phyloP scores from a whole-genome alignment of 352 stramenopile species.

The Phytophthora chlamydospora region DNA sequence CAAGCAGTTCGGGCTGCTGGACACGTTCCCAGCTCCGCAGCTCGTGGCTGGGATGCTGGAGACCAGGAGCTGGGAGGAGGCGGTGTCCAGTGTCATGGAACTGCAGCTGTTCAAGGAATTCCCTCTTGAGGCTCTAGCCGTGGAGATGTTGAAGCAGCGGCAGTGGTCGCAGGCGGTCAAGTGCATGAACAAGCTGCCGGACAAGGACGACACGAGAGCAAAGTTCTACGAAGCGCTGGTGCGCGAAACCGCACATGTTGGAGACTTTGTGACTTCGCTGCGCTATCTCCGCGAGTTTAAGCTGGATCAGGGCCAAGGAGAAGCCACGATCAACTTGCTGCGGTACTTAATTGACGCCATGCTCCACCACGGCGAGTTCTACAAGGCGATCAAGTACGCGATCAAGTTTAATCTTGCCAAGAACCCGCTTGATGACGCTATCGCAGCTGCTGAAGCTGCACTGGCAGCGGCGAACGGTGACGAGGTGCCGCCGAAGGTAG shows the following conservation, averaged over 20 bases:
- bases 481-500: conserved; percentile 15
- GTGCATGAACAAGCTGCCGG: conserved; percentile 79
- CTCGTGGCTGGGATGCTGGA: conserved; percentile 78
- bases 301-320: conserved; percentile 47
- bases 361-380: conserved; percentile 74
- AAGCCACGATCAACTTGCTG: conserved; percentile 49
- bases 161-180: conserved; percentile 80
- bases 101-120: conserved; percentile 75
- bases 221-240: conserved; percentile 67
- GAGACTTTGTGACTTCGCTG: conserved; percentile 75
- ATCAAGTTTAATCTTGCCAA: conserved; percentile 79
- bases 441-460: conserved; percentile 35
- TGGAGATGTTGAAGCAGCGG: conserved; percentile 68
- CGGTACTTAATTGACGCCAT: conserved; percentile 69
- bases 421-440: conserved; percentile 40
- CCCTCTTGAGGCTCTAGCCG: conserved; percentile 63
- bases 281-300: conserved; percentile 83
- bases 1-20: conserved; percentile 80
- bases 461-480: conserved; percentile 33
- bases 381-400: conserved; percentile 91
- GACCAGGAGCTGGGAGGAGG: conserved; percentile 69
- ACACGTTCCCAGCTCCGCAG: conserved; percentile 67
- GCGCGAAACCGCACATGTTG: conserved; percentile 55
- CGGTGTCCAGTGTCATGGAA: conserved; percentile 77
- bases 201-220: conserved; percentile 41